Base-by-base conservation (phyloP, 1,284 basidiomycete genomes). In the Melampsora abietis-canadensis region DNA sequence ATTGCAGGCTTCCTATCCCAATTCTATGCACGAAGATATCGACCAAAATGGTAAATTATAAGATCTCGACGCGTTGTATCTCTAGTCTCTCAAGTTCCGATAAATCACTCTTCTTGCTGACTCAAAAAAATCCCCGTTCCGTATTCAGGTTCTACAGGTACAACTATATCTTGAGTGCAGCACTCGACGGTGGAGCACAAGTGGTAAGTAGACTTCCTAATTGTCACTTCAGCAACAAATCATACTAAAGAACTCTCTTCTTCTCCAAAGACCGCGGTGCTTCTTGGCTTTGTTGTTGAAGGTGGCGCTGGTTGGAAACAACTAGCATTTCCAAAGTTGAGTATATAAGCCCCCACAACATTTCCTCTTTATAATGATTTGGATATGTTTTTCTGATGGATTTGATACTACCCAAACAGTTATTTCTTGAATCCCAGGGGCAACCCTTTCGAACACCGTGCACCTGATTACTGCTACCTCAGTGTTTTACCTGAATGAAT, bases 231-330 rank as follows among this genome's bases (percentile, higher is more conserved):
- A 19, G 1, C 59, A 61, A 27, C 10, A 27, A 6, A 7, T n/a
- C 6, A 27, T 2, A n/a, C 51, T 54, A 19, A 54, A 54, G 51
- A 1, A 5, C 14, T 54, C n/a, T 51, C 14, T 7, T 31, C 7
- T n/a, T 7, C 12, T 1, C 19, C 40, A 51, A 31, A 74, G 70
- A 74, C 70, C 5, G 70, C 70, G 0, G 70, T 74, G 1, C 0
- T 74, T 6, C 57, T 74, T 27, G 70, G 70, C 0, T 74, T 74
- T 31, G 51, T 74, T 1, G 62, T 74, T n/a, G 63, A 74, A 66
- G 70, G 70, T 30, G 70, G 70, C 17, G 70, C 70, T 30, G 70
- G 70, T 59, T 74, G 70, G 70, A 66, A 66, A 51, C 63, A 57
- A 30, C 51, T 74, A 2, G 44, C 44, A 66, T 74, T 74, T 37